Base-by-base conservation (phyloP, 129 eudicot genomes). In the Flaveria bidentis region DNA sequence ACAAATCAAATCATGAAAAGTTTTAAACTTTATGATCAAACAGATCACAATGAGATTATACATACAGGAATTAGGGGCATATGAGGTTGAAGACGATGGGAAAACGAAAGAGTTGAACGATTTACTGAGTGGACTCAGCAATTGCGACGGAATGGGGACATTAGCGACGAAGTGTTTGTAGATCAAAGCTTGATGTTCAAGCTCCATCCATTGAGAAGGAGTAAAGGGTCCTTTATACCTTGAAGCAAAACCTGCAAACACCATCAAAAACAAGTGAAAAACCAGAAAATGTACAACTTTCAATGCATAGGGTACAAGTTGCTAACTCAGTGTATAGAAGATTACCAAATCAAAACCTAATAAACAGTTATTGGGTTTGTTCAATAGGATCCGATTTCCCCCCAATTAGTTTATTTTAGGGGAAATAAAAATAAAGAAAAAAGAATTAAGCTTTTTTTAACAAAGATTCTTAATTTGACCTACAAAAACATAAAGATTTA, bases 191-290 rank as follows among this genome's bases (percentile, higher is more conserved):
- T 93, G 98, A 66, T 87, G 92, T 84, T 93, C 96, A 42, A 93
- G 81, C 77, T 93, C 98, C 88, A 87, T 84, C 92, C 97, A 90
- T 58, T 93, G 98, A 28, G 97, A 87, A 41, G 97, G 96, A 28
- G 96, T 90, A 69, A 93, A 90, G 51, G 98, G 91, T 33, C 97
- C 96, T 85, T 79, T 87, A 52, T 84, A 72, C 62, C 97, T 84
- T 36, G 91, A 73, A 77, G 87, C 77, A 39, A 52, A 2, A 20
- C 4, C 17, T 52, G 60, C 22, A 2, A 52, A 36, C 76, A 49
- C 45, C 16, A 50, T 14, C 9, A 67, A 55, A 11, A 11, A 53
- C 16, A 76, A 18, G 18, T 20, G 20, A 20, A 62, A 62, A 15
- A 6, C 69, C 33, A 2, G 2, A 6, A 63, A 63, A 71, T 52